phyloP scores from a whole-genome alignment of 306 rosid species.

The Castanea crenata region DNA sequence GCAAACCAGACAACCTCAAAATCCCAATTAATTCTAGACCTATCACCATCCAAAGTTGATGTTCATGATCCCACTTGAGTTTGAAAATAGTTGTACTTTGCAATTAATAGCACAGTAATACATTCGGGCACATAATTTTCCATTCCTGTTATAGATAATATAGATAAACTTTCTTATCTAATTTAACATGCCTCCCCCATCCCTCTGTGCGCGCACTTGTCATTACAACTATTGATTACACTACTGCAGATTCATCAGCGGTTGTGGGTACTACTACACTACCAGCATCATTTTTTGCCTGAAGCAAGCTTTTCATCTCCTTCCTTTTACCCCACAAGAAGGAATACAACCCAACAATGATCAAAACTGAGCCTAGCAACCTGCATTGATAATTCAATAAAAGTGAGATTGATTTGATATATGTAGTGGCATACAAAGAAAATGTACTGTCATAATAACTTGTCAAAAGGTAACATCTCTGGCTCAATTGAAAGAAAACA shows the following conservation, averaged over 20 bases:
- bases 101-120: too few species aligned
- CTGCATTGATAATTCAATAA: slow-evolving; percentile 29
- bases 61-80: too few species aligned
- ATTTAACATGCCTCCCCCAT: too few species aligned
- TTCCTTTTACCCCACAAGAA: slow-evolving; percentile 60
- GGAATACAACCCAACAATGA: slow-evolving; percentile 53
- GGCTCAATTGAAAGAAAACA: background rate
- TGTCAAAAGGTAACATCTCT: background rate
- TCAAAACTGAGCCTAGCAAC: slow-evolving; percentile 51
- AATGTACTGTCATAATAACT: background rate
- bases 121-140: too few species aligned
- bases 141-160: too few species aligned
- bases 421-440: background rate
- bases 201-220: too few species aligned
- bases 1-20: too few species aligned
- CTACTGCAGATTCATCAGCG: background rate
- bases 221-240: slow-evolving; percentile 8
- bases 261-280: slow-evolving; percentile 15
- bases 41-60: too few species aligned
- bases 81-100: too few species aligned
- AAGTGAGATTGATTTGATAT: background rate
- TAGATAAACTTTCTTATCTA: too few species aligned
- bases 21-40: too few species aligned
- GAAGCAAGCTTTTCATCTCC: slow-evolving; percentile 13
- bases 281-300: slow-evolving; percentile 3